Base-by-base conservation (phyloP, 2,329 filamentous ascomycete genomes). In the Venturia carpophila region DNA sequence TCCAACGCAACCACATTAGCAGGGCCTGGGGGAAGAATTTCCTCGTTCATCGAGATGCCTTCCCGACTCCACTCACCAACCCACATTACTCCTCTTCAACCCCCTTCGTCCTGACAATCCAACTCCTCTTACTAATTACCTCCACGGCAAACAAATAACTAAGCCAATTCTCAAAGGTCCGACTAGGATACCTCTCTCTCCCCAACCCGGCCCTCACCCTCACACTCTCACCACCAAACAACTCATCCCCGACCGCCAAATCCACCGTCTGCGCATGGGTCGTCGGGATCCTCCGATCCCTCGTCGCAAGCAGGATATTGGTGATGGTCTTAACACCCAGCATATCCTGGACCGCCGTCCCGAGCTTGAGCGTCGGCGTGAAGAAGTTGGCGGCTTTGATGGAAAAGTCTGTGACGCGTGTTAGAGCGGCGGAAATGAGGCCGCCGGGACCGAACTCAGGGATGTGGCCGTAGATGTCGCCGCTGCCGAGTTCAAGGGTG, bases 391-490 rank as follows among this genome's bases (percentile, higher is more conserved):
- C 68, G 0, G 69, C 2, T 0, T 63, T 66, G 1, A 68, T 67
- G 17, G 69, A 58, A 13, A 45, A 27, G 1, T 56, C 63, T 5
- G 68, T 69, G 0, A 70, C 62, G 6, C 70, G 68, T 5, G 70
- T 67, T 0, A 74, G 47, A 0, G 65, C 37, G 5, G 67, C 65
- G 5, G 69, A 63, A 3, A 75, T 19, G 19, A 56, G 52, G 45
- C 74, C 74, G 1, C 68, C 71, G 2, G 74, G 74, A 1, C 68
- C 73, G 55, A 73, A 74, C 3, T 68, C 64, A 0, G 74, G 67
- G 0, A 73, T 67, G 17, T 72, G 67, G 63, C 70, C 70, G 66
- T 75, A 75, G 11, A 75, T 69, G 17, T 76, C 74, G 15, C 74
- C 74, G 39, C 69, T 72, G 2, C 74, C 74, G 15, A 58, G 15